Evolutionary conservation across 495 filamentous ascomycete species (phyloP).

Genomic region (Penicillium goetzii): DNA sequence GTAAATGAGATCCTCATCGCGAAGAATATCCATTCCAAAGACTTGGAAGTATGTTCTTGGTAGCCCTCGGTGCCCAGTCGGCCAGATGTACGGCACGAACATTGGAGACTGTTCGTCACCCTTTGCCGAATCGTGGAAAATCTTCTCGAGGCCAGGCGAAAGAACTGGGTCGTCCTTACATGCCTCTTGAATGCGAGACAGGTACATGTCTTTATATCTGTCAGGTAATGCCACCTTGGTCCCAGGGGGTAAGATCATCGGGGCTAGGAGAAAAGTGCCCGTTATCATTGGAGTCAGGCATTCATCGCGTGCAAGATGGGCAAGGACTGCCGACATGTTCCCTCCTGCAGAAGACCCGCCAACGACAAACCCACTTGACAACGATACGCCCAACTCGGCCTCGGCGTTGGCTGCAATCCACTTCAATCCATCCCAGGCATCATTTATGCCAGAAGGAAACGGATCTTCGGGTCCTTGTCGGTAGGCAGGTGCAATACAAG

Average conservation of each 20-base stretch:
- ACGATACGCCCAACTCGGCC: slow-evolving; percentile 14
- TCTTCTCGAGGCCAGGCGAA: slow-evolving; percentile 17
- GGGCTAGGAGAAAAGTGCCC: slow-evolving; percentile 48
- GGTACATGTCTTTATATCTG: slow-evolving; percentile 36
- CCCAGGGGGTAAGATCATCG: slow-evolving; percentile 24
- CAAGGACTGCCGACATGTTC: slow-evolving; percentile 47
- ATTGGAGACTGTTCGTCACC: slow-evolving; percentile 10
- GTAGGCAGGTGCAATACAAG: slow-evolving; percentile 33
- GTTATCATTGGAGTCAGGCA: slow-evolving; percentile 48
- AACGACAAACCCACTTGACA: slow-evolving; percentile 50
- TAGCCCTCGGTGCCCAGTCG: slow-evolving; percentile 18
- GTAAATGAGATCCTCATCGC: slow-evolving; percentile 48
- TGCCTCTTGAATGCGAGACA: slow-evolving; percentile 43
- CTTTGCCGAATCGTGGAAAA: neutral
- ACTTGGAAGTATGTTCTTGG: slow-evolving; percentile 48
- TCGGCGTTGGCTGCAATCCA: slow-evolving; percentile 50
- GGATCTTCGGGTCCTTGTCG: slow-evolving; percentile 51
- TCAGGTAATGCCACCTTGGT: slow-evolving; percentile 22
- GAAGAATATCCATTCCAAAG: slow-evolving; percentile 40
- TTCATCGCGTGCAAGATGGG: slow-evolving; percentile 46
- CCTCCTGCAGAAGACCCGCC: slow-evolving; percentile 55
- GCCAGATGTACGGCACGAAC: slow-evolving; percentile 21
- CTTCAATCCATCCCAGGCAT: slow-evolving; percentile 54
- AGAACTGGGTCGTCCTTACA: slow-evolving; percentile 20
- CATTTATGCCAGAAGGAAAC: slow-evolving; percentile 51